These are phyloP conservation scores for Cyathus striatus DNA, from an alignment of 768 basidiomycete species.

Conservation along the genomic window DNA sequence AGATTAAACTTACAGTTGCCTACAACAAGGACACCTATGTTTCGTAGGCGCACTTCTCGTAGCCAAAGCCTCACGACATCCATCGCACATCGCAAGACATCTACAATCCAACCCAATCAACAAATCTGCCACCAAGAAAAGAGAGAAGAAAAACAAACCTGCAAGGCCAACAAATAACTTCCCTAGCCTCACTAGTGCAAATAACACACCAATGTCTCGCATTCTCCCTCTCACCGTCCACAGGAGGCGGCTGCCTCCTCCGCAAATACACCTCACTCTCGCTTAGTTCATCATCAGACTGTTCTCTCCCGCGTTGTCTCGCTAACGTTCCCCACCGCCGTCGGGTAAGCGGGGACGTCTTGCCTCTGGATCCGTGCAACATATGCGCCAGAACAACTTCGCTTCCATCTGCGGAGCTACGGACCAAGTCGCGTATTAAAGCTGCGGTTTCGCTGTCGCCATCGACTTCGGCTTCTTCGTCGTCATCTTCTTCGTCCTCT, in stretches of 20 bases:
- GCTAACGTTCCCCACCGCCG: background rate
- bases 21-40: constrained; percentile 66
- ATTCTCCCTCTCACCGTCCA: constrained; percentile 10
- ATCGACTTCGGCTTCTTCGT: constrained; percentile 9
- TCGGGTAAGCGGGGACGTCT: constrained; percentile 1
- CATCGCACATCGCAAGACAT: constrained; percentile 61
- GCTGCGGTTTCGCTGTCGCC: constrained; percentile 32
- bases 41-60: constrained; percentile 49
- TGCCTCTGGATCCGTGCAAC: constrained; percentile 9
- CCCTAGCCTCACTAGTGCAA: constrained; percentile 61
- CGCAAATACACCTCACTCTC: constrained; percentile 11
- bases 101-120: constrained; percentile 14
- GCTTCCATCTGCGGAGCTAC: constrained; percentile 6
- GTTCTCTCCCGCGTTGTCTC: background rate
- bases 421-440: constrained; percentile 53
- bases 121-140: constrained; percentile 8
- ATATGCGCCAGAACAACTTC: constrained; percentile 22
- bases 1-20: constrained; percentile 35
- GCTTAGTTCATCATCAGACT: constrained; percentile 14
- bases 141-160: constrained; percentile 44
- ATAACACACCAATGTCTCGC: constrained; percentile 50
- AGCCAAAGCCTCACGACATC: constrained; percentile 57
- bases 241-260: no score
- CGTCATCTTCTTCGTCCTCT: constrained; percentile 17
- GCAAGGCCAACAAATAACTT: constrained; percentile 85